phyloP scores from a whole-genome alignment of 129 eudicot genomes.

The Cynara cardunculus region DNA sequence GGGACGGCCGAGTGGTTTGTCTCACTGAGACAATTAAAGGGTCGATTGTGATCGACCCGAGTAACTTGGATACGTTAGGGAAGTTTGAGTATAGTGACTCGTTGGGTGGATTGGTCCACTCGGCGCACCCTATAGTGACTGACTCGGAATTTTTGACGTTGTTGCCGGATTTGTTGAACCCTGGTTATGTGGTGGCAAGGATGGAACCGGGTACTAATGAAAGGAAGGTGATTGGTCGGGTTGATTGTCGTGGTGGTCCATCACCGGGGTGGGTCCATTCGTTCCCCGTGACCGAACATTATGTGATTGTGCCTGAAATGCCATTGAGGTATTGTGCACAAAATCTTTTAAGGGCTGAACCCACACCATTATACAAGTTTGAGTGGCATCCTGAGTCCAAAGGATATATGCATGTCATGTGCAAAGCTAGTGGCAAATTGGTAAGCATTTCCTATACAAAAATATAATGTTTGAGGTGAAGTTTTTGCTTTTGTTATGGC shows the following conservation, averaged over 20 bases:
- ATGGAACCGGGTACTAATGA: slow-evolving; percentile 81
- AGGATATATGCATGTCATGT: slow-evolving; percentile 90
- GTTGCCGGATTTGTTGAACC: slow-evolving; percentile 78
- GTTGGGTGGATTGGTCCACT: slow-evolving; percentile 71
- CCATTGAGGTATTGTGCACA: slow-evolving; percentile 91
- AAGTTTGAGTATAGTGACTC: slow-evolving; percentile 79
- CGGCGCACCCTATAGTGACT: slow-evolving; percentile 96
- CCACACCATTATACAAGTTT: slow-evolving; percentile 91
- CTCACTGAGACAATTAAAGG: slow-evolving; percentile 92
- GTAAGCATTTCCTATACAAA: slow-evolving; percentile 39
- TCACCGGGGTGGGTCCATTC: slow-evolving; percentile 98
- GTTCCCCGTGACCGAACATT: slow-evolving; percentile 90
- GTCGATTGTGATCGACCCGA: slow-evolving; percentile 72
- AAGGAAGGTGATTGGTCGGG: slow-evolving; percentile 83
- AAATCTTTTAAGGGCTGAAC: slow-evolving; percentile 82
- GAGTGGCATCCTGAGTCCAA: slow-evolving; percentile 95
- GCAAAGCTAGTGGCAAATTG: slow-evolving; percentile 87
- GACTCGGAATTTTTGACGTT: slow-evolving; percentile 65
- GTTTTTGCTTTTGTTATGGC: neutral
- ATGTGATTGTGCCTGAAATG: slow-evolving; percentile 92
- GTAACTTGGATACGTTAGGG: slow-evolving; percentile 74
- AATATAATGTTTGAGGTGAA: neutral
- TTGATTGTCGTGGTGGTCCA: slow-evolving; percentile 83
- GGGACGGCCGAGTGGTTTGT: slow-evolving; percentile 88
- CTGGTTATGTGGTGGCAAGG: slow-evolving; percentile 80